Percentiles rank a stretch among this genome's conserved stretches.
Evolutionary conservation across 345 rosid genomes (phyloP).

Genomic region (Populus tremula): DNA sequence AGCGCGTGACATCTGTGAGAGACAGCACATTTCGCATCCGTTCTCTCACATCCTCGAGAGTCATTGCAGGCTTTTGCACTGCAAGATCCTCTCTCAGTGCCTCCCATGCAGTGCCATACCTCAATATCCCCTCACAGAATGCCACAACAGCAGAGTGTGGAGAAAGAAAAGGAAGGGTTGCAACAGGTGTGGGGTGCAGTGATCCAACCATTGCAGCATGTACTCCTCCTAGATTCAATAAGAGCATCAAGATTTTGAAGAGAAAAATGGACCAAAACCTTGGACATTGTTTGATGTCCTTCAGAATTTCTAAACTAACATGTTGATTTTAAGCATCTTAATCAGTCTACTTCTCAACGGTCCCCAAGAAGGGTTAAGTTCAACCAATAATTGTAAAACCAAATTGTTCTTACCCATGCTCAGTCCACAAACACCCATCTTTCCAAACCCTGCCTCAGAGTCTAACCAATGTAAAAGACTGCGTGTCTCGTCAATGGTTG

Average conservation of each 20-base stretch:
- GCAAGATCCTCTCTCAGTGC: slow-evolving; percentile 91
- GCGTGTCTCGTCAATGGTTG: slow-evolving; percentile 90
- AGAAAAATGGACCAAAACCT: neutral
- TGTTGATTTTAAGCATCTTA: neutral
- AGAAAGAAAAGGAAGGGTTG: slow-evolving; percentile 93
- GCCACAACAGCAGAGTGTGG: slow-evolving; percentile 99
- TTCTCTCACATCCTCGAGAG: slow-evolving; percentile 90
- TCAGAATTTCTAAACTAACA: slow-evolving; percentile 1
- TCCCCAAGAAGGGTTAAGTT: slow-evolving; percentile 1
- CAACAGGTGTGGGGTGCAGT: slow-evolving; percentile 91
- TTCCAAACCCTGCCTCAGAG: slow-evolving; percentile 80
- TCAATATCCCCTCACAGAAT: slow-evolving; percentile 92
- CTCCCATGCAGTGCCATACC: slow-evolving; percentile 98
- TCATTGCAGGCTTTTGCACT: slow-evolving; percentile 60
- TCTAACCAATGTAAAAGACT: slow-evolving; percentile 91
- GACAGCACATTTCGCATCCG: slow-evolving; percentile 89
- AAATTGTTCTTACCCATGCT: slow-evolving; percentile 78
- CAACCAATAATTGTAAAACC: neutral
- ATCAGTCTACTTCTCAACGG: neutral
- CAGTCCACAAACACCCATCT: slow-evolving; percentile 94
- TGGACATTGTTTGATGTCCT: neutral
- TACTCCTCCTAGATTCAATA: slow-evolving; percentile 68
- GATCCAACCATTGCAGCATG: slow-evolving; percentile 99
- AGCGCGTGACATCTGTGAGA: slow-evolving; percentile 97
- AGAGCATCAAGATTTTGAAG: slow-evolving; percentile 23